These are phyloP conservation scores for Aureobasidium sp. DNA, from an alignment of 2,329 filamentous ascomycete genomes.

Conservation along the genomic window DNA sequence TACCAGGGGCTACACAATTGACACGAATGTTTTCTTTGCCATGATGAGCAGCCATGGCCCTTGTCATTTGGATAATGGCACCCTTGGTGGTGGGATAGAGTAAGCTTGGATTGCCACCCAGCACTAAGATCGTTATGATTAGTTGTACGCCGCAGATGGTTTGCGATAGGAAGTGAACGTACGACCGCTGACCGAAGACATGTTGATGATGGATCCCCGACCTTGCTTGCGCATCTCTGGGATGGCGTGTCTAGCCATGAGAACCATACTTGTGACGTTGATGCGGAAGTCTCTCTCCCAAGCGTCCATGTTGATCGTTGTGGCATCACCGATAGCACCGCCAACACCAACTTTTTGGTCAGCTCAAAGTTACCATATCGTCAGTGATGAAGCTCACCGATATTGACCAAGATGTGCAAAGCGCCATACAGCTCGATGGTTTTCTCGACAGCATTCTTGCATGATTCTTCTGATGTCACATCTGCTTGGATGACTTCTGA, in stretches of 20 bases:
- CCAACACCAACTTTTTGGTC: conserved; percentile 66
- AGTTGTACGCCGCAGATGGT: neutral
- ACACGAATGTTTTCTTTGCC: conserved; percentile 56
- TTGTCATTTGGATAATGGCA: conserved; percentile 62
- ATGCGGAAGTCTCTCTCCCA: conserved; percentile 66
- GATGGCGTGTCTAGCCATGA: conserved; percentile 68
- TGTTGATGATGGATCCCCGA: conserved; percentile 65
- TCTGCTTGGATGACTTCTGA: conserved; percentile 38
- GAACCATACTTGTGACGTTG: conserved; percentile 72
- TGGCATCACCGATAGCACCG: conserved; percentile 65
- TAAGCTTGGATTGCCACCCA: conserved; percentile 58
- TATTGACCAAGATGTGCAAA: conserved; percentile 66
- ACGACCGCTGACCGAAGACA: conserved; percentile 68
- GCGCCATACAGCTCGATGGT: conserved; percentile 59
- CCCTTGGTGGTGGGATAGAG: conserved; percentile 62
- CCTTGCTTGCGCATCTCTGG: conserved; percentile 65
- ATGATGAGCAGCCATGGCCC: conserved; percentile 63
- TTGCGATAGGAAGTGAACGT: conserved; percentile 26
- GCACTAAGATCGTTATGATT: neutral
- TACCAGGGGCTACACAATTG: conserved; percentile 62
- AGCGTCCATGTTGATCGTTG: conserved; percentile 64
- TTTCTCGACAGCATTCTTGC: conserved; percentile 44
- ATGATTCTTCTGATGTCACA: conserved; percentile 62
- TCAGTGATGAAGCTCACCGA: neutral
- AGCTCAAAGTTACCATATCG: neutral